Evolutionary conservation across 768 basidiomycete species (phyloP), one percentile per base, ranked within the genome.

Genomic region (Podaxis sp.): DNA sequence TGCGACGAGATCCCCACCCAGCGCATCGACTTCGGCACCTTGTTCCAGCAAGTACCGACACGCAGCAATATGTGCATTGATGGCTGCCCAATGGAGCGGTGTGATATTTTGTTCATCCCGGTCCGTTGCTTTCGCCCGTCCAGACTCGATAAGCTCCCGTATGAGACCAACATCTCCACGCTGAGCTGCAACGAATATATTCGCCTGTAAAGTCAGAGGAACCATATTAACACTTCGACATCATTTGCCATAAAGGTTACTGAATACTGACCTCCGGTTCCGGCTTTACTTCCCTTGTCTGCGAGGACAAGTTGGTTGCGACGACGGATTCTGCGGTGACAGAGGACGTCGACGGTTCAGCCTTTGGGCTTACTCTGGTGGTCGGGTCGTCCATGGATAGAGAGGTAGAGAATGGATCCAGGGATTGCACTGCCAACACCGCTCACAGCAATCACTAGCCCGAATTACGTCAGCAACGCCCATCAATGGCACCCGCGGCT

Each of bases 61-160:
- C 26, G 91, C 88, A 1, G 87, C 82, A n/a, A 96, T 79, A 71
- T 98, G 95, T 2, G 95, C 95, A 69, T 98, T 98, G 71, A 99
- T 98, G 1, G 96, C 90, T 7, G 97, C 96, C 97, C 97, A 99
- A 72, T 99, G 97, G 1, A 99, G 84, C 1, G 97, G 90, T 0
- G 96, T 96, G 65, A 98, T 93, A 68, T 96, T 95, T 73, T 96
- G 91, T 30, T 84, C 82, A 75, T 99, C 96, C 53, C 90, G 80
- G 74, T 93, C 93, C 13, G 87, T 87, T 20, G 88, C 90, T 5
- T 76, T 80, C 20, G 89, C 89, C 63, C 81, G 78, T 3, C 90
- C 90, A 1, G 87, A 89, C 67, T 88, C 85, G 44, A 95, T 79
- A 61, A 95, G 83, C 55, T 84, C 74, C 5, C 82, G 83, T 30